These are phyloP conservation scores for Aspergillus pseudoglaucus DNA, from an alignment of 2,329 filamentous ascomycete species.

Conservation along the genomic window DNA sequence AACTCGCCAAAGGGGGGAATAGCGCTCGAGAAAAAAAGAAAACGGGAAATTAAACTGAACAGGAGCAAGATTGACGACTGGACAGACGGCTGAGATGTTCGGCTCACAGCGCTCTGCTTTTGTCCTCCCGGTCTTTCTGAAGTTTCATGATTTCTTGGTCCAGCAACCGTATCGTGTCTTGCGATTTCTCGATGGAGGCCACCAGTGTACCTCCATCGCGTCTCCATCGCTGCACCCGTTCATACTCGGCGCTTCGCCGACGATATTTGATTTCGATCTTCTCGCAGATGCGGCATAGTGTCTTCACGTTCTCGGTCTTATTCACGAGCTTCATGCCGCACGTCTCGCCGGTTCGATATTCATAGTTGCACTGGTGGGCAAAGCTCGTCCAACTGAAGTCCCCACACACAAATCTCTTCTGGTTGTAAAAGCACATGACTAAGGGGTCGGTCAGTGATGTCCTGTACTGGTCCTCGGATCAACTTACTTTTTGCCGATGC, in stretches of 20 bases:
- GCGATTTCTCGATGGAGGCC: constrained; percentile 60
- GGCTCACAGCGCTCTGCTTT: constrained; percentile 23
- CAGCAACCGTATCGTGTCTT: constrained; percentile 66
- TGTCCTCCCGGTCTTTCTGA: constrained; percentile 47
- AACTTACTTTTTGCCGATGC: constrained; percentile 27
- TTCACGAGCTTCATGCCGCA: constrained; percentile 90
- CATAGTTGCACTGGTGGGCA: constrained; percentile 84
- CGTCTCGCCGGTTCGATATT: constrained; percentile 92
- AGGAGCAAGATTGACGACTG: constrained; percentile 1
- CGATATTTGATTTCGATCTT: constrained; percentile 82
- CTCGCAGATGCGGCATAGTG: constrained; percentile 76
- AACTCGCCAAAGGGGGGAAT: constrained; percentile 14
- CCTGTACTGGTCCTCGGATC: constrained; percentile 15
- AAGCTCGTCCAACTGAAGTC: constrained; percentile 96
- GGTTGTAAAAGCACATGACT: constrained; percentile 93
- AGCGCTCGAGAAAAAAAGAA: constrained; percentile 14
- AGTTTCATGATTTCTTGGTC: constrained; percentile 63
- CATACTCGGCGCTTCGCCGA: constrained; percentile 65
- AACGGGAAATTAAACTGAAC: constrained; percentile 8
- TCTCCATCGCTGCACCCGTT: constrained; percentile 71
- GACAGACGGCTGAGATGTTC: not conserved
- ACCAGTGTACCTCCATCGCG: constrained; percentile 58
- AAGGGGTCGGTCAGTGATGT: constrained; percentile 25
- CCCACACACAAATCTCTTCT: constrained; percentile 75
- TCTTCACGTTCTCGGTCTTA: constrained; percentile 57